Evolutionary conservation across 305 asterid species (phyloP).

Genomic region (Rubia peregrina): DNA sequence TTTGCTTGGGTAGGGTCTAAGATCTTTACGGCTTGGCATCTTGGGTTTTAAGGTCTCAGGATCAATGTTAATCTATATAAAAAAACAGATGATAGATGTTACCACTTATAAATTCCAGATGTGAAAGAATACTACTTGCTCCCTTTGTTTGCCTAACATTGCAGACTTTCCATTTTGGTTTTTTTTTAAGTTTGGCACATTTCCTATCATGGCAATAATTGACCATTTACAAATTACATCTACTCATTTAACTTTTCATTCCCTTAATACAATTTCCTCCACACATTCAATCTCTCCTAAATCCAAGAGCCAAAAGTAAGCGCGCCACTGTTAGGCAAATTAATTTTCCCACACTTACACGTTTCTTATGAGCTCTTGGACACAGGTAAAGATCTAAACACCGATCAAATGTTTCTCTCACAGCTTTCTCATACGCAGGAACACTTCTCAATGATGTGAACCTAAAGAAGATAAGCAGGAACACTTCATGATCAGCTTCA

Average conservation of each 20-base stretch:
- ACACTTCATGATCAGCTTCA: neutral
- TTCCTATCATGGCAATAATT: too few relatives aligned
- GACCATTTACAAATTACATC: too few relatives aligned
- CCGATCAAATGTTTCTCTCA: slow-evolving; percentile 74
- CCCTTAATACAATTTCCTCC: neutral
- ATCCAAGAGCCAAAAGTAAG: neutral
- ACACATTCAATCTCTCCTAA: neutral
- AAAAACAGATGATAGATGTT: neutral
- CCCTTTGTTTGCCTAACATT: neutral
- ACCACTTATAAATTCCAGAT: neutral
- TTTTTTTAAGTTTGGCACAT: too few relatives aligned
- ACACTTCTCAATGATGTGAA: slow-evolving; percentile 67
- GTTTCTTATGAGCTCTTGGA: slow-evolving; percentile 78
- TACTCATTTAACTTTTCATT: too few relatives aligned
- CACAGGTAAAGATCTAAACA: slow-evolving; percentile 92
- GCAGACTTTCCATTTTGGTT: too few relatives aligned
- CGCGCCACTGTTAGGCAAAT: neutral
- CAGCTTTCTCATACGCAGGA: slow-evolving; percentile 85
- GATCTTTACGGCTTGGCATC: slow-evolving; percentile 87
- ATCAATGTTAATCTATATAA: slow-evolving; percentile 73
- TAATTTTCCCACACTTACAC: slow-evolving; percentile 46
- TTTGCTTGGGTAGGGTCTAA: slow-evolving; percentile 78
- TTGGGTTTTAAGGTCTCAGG: slow-evolving; percentile 95
- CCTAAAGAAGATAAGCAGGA: slow-evolving; percentile 31
- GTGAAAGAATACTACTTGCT: neutral